Conservation (phyloP, 225 moss, liverwort and hornwort species). For the Asterella californica region DNA sequence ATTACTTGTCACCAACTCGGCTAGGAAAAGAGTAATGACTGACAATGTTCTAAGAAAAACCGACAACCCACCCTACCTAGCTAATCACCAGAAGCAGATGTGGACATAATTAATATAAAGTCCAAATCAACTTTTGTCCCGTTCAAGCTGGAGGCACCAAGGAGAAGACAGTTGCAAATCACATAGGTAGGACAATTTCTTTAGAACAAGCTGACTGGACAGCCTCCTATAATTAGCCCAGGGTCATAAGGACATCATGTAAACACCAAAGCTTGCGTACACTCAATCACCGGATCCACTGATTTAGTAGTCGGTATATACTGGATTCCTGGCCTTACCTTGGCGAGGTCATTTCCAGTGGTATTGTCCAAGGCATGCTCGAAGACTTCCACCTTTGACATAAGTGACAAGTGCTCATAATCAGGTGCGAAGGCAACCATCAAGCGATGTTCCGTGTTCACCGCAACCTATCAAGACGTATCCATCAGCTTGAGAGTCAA, state of each 20-base stretch:
- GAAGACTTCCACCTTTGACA: conserved; percentile 98
- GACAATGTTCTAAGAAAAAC: background rate
- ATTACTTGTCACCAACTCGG: background rate
- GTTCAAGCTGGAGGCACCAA: background rate
- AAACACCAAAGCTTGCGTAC: too few species aligned
- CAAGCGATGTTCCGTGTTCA: conserved; percentile 86
- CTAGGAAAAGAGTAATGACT: background rate
- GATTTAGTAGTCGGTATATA: too few species aligned
- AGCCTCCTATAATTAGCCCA: too few species aligned
- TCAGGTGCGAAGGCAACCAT: conserved; percentile 94
- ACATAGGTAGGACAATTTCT: too few species aligned
- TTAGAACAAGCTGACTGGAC: too few species aligned
- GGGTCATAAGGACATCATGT: too few species aligned
- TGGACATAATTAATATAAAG: background rate
- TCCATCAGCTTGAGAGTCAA: background rate
- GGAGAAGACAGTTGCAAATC: background rate
- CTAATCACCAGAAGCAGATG: background rate
- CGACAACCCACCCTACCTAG: background rate
- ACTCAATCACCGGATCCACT: too few species aligned
- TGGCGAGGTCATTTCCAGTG: conserved; percentile 83
- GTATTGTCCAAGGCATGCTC: conserved; percentile 85
- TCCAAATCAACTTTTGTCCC: background rate
- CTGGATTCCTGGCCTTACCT: conserved; percentile 40
- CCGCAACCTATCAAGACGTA: conserved; percentile 45
- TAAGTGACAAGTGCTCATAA: conserved; percentile 91